These are phyloP conservation scores for Boletus fagicola DNA, from an alignment of 768 basidiomycete species.

Conservation along the genomic window DNA sequence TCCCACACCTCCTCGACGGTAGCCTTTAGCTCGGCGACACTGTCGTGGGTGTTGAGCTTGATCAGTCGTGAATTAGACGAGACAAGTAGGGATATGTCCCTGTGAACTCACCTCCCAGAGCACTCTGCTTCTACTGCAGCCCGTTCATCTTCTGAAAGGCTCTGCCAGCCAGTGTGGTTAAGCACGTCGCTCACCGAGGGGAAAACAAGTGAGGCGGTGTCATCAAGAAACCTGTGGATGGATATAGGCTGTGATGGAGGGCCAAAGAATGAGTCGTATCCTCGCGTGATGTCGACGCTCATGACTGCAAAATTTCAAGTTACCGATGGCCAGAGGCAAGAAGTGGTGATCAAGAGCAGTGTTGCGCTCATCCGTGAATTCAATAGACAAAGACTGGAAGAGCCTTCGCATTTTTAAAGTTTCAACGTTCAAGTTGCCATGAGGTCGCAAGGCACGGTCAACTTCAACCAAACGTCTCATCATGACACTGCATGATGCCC, in stretches of 20 bases:
- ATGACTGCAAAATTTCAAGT: not conserved
- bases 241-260: conserved; percentile 58
- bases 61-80: not conserved
- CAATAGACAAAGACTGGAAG: not conserved
- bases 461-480: too few species aligned
- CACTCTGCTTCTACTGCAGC: conserved; percentile 41
- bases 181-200: conserved; percentile 10
- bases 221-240: conserved; percentile 44
- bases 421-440: not conserved
- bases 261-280: conserved; percentile 56
- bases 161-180: conserved; percentile 23
- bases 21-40: conserved; percentile 51
- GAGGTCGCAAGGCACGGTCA: too few species aligned
- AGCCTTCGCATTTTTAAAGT: not conserved
- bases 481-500: too few species aligned
- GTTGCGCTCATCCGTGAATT: not conserved
- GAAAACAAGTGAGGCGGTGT: conserved; percentile 22
- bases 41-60: conserved; percentile 25
- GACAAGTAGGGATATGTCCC: not conserved
- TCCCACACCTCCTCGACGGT: conserved; percentile 41
- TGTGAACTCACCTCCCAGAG: conserved; percentile 34
- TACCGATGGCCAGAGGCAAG: not conserved
- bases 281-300: conserved; percentile 28
- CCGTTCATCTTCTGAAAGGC: conserved; percentile 27
- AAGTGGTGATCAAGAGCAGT: not conserved